These are phyloP conservation scores for Russula dissimulans DNA, from an alignment of 768 basidiomycete genomes.

Conservation along the genomic window DNA sequence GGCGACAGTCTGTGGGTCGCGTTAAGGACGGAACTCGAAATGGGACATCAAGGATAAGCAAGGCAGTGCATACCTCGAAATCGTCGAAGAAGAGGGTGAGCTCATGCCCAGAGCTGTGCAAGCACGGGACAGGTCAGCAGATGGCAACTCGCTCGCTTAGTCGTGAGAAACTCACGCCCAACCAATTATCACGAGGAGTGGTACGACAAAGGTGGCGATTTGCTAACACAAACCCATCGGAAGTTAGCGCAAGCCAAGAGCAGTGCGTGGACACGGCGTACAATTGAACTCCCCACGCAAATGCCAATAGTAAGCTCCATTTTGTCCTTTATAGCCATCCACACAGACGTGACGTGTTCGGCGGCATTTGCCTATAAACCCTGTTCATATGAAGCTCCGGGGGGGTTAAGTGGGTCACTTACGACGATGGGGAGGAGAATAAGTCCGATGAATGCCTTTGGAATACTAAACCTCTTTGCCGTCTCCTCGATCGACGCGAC, in stretches of 20 bases:
- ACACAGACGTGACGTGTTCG: slow-evolving; percentile 78
- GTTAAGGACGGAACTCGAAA: neutral
- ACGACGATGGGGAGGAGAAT: slow-evolving; percentile 85
- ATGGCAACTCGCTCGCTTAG: slow-evolving; percentile 3
- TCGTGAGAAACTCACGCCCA: slow-evolving; percentile 54
- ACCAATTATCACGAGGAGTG: slow-evolving; percentile 78
- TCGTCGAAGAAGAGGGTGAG: slow-evolving; percentile 77
- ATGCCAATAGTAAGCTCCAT: slow-evolving; percentile 71
- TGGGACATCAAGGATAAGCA: neutral
- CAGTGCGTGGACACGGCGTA: slow-evolving; percentile 28
- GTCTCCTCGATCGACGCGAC: slow-evolving; percentile 92
- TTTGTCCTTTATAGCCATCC: slow-evolving; percentile 79
- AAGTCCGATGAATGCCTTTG: slow-evolving; percentile 78
- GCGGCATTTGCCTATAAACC: slow-evolving; percentile 60
- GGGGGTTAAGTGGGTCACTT: slow-evolving; percentile 20
- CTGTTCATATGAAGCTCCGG: neutral
- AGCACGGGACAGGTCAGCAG: slow-evolving; percentile 8
- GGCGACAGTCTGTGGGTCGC: slow-evolving; percentile 50
- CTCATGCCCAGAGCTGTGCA: slow-evolving; percentile 49
- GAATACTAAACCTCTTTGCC: slow-evolving; percentile 68
- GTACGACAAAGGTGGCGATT: slow-evolving; percentile 82
- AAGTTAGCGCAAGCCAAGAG: neutral
- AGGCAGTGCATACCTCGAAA: slow-evolving; percentile 52
- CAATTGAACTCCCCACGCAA: slow-evolving; percentile 75
- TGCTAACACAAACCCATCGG: slow-evolving; percentile 36